phyloP scores from a whole-genome alignment of 768 basidiomycete genomes.

The Mycena capillaripes region DNA sequence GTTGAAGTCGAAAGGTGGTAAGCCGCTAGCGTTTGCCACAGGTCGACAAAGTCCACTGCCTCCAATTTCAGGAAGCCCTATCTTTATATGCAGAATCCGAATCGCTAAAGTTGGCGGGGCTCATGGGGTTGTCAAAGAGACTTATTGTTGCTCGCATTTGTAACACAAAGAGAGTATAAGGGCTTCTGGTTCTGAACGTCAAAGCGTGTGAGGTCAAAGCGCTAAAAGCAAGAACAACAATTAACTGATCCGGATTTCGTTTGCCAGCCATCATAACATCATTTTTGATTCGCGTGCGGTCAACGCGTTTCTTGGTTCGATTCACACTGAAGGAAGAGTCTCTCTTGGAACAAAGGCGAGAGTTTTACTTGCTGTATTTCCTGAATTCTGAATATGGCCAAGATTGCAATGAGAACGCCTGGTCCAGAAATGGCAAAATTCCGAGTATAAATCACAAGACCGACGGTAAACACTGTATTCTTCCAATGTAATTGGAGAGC shows the following conservation, averaged over 20 bases:
- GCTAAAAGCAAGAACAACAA: constrained; percentile 2
- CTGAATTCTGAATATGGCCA: not conserved
- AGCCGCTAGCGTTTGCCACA: not conserved
- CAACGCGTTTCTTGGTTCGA: not conserved
- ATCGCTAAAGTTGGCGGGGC: constrained; percentile 4
- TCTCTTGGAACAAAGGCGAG: no score
- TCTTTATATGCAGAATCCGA: constrained; percentile 6
- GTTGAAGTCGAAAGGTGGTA: not conserved
- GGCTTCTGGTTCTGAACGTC: not conserved
- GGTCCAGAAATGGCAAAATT: not conserved
- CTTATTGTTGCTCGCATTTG: constrained; percentile 17
- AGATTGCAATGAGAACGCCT: not conserved
- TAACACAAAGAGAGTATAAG: constrained; percentile 23
- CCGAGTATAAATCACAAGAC: not conserved
- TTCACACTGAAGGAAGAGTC: no score
- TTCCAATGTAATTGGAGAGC: not conserved
- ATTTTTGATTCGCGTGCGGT: not conserved
- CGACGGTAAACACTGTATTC: not conserved
- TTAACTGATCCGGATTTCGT: not conserved
- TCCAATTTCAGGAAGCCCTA: not conserved
- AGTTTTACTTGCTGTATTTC: no score
- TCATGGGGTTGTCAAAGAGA: constrained; percentile 23
- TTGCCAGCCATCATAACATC: no score
- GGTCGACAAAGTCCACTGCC: constrained; percentile 10
- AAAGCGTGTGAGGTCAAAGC: constrained; percentile 16